phyloP scores from a whole-genome alignment of 768 basidiomycete genomes.

The Lentinula raphanica region DNA sequence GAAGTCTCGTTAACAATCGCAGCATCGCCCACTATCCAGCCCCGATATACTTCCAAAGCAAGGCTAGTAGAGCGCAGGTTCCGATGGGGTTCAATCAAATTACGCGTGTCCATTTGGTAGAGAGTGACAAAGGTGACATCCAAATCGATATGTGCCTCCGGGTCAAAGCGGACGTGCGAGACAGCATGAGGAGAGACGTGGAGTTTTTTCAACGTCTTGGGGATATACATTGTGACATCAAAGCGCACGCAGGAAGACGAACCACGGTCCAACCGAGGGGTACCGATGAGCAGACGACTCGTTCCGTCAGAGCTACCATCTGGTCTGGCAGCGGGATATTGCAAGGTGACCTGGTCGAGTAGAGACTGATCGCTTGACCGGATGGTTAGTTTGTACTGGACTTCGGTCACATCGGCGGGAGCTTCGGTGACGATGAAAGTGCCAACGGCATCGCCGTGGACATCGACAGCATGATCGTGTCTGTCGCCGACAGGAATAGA shows the following conservation, averaged over 20 bases:
- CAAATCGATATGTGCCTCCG: constrained; percentile 35
- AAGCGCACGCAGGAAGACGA: constrained; percentile 44
- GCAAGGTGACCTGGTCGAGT: constrained; percentile 32
- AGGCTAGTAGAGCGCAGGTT: constrained; percentile 35
- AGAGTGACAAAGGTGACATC: constrained; percentile 42
- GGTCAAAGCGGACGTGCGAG: constrained; percentile 46
- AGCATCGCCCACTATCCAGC: constrained; percentile 59
- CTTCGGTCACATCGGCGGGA: constrained; percentile 30
- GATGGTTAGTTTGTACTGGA: constrained; percentile 47
- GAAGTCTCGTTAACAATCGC: constrained; percentile 35
- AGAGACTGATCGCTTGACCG: constrained; percentile 36
- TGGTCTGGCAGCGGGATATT: constrained; percentile 29
- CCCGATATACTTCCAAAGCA: constrained; percentile 42
- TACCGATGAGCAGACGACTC: constrained; percentile 35
- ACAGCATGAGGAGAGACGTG: constrained; percentile 37
- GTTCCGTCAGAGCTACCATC: constrained; percentile 22
- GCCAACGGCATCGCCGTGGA: constrained; percentile 44
- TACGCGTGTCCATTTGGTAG: constrained; percentile 28
- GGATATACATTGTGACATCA: constrained; percentile 48
- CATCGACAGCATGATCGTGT: constrained; percentile 40
- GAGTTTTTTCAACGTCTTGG: constrained; percentile 44
- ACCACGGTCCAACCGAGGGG: constrained; percentile 23
- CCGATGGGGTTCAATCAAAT: constrained; percentile 42
- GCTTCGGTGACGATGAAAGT: constrained; percentile 46
- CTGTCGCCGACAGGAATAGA: constrained; percentile 32